A percentile compares a stretch with the other conserved stretches of the same genome.
Evolutionary conservation across 202 grass and related monocot genomes (phyloP).

Genomic region (Schoenoplectus tabernaemontani): DNA sequence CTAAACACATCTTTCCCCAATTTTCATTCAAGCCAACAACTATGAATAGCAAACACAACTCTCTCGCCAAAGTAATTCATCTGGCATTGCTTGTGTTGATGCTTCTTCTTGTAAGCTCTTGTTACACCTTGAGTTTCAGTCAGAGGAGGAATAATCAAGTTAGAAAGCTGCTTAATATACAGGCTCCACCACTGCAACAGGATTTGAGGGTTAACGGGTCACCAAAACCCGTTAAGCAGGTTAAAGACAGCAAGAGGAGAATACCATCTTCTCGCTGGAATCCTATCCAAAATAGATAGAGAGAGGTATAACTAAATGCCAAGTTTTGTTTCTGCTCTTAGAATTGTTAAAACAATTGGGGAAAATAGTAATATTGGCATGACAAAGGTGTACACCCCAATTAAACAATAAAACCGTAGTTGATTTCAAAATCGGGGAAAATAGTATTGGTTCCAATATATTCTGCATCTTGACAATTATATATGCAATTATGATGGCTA

Average conservation of each 20-base stretch:
- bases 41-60: conserved; percentile 19
- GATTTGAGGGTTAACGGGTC: conserved; percentile 11
- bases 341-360: neutral
- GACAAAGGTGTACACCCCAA: neutral
- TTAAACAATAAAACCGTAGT: neutral
- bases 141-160: conserved; percentile 3
- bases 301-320: neutral
- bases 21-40: conserved; percentile 2
- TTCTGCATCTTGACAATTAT: neutral
- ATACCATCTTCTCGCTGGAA: conserved; percentile 23
- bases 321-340: neutral
- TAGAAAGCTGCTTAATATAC: conserved; percentile 23
- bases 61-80: neutral
- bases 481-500: neutral
- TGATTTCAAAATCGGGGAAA: neutral
- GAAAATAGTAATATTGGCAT: neutral
- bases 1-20: conserved; percentile 14
- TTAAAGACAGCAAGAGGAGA: conserved; percentile 26
- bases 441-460: neutral
- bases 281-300: conserved; percentile 27
- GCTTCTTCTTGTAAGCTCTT: conserved; percentile 12
- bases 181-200: neutral
- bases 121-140: neutral
- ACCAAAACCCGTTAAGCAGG: neutral
- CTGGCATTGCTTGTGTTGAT: conserved; percentile 17